Percentiles rank a stretch among this genome's conserved stretches.
Conservation (phyloP, 257 asterid species). For the Datura wrightii region DNA sequence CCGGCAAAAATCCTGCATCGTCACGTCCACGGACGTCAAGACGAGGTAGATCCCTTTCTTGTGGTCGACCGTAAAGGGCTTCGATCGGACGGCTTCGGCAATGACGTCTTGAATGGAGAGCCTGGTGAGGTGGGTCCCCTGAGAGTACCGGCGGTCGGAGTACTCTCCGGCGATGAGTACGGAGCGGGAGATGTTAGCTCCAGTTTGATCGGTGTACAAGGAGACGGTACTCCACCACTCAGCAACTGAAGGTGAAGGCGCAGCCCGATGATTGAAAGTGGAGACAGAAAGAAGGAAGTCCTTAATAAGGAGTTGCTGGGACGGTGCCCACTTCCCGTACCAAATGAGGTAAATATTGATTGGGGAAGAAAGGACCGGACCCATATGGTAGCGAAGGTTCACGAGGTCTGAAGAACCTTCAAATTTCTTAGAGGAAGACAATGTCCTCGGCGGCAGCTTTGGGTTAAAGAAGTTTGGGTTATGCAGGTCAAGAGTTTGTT, state of each 20-base stretch:
- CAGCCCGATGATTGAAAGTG: slow-evolving; percentile 51
- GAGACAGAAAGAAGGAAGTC: slow-evolving; percentile 85
- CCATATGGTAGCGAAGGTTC: slow-evolving; percentile 92
- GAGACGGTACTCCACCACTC: slow-evolving; percentile 91
- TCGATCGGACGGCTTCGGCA: slow-evolving; percentile 68
- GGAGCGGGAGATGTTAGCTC: slow-evolving; percentile 73
- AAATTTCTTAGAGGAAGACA: slow-evolving; percentile 64
- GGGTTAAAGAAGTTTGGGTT: slow-evolving; percentile 49
- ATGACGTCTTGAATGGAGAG: slow-evolving; percentile 76
- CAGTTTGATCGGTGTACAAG: slow-evolving; percentile 86
- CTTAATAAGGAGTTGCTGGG: slow-evolving; percentile 74
- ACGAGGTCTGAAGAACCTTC: slow-evolving; percentile 88
- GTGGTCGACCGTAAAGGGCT: slow-evolving; percentile 85
- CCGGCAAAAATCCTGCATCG: slow-evolving; percentile 87
- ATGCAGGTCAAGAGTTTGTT: slow-evolving; percentile 24
- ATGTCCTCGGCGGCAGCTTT: slow-evolving; percentile 51
- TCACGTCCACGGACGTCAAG: slow-evolving; percentile 79
- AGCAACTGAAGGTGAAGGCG: slow-evolving; percentile 75
- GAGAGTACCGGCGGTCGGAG: slow-evolving; percentile 68
- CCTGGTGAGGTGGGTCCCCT: slow-evolving; percentile 68
- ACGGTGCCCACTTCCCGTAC: slow-evolving; percentile 77
- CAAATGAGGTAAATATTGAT: slow-evolving; percentile 85
- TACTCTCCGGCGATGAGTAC: slow-evolving; percentile 78
- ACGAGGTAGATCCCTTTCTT: slow-evolving; percentile 81
- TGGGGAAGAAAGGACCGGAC: slow-evolving; percentile 90